Conservation (phyloP, 345 rosid genomes). For the Brassica napus region DNA sequence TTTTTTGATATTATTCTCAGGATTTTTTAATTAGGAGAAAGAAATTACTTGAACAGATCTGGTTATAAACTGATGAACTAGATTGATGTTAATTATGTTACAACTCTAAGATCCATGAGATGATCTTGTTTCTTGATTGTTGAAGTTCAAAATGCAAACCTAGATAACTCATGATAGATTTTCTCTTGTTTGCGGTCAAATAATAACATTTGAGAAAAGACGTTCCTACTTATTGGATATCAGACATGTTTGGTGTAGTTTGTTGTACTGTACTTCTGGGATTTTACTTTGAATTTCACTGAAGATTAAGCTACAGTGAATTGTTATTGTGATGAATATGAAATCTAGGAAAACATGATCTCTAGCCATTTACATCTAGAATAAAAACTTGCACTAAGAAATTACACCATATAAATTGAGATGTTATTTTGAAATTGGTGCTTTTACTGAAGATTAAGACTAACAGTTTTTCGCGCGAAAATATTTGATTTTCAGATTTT, state of each 20-base stretch:
- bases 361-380: not conserved
- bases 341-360: constrained; percentile 1
- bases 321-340: not conserved
- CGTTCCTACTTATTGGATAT: not conserved
- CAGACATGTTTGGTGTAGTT: not conserved
- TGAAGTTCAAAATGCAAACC: not conserved
- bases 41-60: not conserved
- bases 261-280: not conserved
- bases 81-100: not conserved
- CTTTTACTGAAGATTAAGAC: not conserved
- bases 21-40: not conserved
- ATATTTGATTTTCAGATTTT: not conserved
- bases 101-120: not conserved
- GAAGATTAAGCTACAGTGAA: not conserved
- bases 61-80: not conserved
- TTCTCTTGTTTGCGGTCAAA: not conserved
- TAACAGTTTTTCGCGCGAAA: not conserved
- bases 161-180: not conserved
- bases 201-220: not conserved
- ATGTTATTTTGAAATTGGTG: not conserved
- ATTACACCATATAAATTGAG: not conserved
- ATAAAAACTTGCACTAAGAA: not conserved
- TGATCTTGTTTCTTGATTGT: not conserved
- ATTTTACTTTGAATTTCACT: not conserved
- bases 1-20: not conserved